Conservation (phyloP, 805 yeast species). For the Nakazawaea sp. region DNA sequence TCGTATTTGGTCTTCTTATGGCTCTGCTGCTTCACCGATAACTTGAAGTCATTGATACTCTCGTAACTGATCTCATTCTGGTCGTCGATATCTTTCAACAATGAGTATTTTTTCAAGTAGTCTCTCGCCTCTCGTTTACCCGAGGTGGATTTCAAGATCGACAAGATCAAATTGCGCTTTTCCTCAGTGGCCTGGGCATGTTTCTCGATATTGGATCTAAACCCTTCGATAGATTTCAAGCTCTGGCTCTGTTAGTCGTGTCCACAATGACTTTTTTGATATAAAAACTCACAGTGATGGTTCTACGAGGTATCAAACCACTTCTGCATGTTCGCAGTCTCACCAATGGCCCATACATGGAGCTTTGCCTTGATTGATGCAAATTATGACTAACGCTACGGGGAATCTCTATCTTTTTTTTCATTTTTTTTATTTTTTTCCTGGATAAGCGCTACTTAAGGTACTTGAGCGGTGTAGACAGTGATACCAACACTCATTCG, state of each 20-base stretch:
- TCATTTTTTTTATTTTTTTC: too few relatives aligned
- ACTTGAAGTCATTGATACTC: constrained; percentile 10
- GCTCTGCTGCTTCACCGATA: constrained; percentile 8
- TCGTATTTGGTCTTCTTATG: constrained; percentile 27
- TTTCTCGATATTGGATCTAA: constrained; percentile 20
- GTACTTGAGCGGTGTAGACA: too few relatives aligned
- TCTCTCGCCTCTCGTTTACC: constrained; percentile 88
- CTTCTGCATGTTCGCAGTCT: too few relatives aligned
- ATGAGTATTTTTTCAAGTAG: constrained; percentile 66
- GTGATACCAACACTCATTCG: too few relatives aligned
- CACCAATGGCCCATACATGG: too few relatives aligned
- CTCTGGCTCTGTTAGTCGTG: background rate
- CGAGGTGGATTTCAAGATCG: constrained; percentile 84
- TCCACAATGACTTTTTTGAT: background rate
- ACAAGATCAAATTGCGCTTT: constrained; percentile 65
- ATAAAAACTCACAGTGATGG: constrained; percentile 3
- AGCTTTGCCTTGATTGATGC: too few relatives aligned
- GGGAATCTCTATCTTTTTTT: too few relatives aligned
- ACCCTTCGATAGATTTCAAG: constrained; percentile 12
- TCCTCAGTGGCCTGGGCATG: constrained; percentile 31
- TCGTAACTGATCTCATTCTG: constrained; percentile 21
- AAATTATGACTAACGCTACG: too few relatives aligned
- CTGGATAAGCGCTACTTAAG: too few relatives aligned
- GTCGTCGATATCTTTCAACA: constrained; percentile 23
- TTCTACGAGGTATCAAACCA: too few relatives aligned